Evolutionary conservation across 2,329 filamentous ascomycete species (phyloP), one percentile per base, ranked within the genome.

Genomic region (Gaeumannomyces tritici): DNA sequence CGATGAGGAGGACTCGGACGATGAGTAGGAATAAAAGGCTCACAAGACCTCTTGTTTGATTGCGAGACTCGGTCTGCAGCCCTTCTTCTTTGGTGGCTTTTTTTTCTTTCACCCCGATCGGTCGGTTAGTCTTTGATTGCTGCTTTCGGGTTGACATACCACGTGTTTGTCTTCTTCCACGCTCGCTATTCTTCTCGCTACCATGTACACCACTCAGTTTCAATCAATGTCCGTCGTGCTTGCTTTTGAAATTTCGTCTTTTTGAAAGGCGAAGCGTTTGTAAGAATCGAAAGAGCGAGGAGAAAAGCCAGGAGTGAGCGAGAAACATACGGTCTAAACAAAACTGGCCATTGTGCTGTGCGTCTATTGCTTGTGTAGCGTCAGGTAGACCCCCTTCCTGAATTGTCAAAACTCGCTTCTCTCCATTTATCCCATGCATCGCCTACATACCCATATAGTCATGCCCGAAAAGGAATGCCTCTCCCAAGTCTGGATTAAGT

Each of bases 1-100:
- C 62, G 86, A 89, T 66, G 87, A 90, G 67, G 86, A 88, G 64
- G n/a, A n/a, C n/a, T 80, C 79, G 9, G 87, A 88, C 27, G 71
- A 73, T 9, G 70, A 72, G 12, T 71, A 73, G 67, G 70, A 68
- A 63, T 62, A 6, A 29, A 28, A 11, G 51, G 1, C 33, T 31
- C 12, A 28, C 24, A 28, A 51, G 33, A 54, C 3, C 24, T 9
- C 33, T 27, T 51, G 21, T 51, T n/a, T 51, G 42, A 51, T n/a
- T 51, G 42, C 21, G 18, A 51, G 42, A n/a, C 2, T n/a, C 21
- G 18, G 21, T n/a, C 7, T 51, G 42, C 42, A n/a, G 21, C 21
- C 8, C 42, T n/a, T 51, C 8, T 51, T 51, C 6, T n/a, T 51
- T n/a, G 21, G 6, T 51, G 42, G 18, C 11, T 8, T 51, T 51